phyloP scores from a whole-genome alignment of 2,329 filamentous ascomycete species.

The Ascochyta clinopodiicola region DNA sequence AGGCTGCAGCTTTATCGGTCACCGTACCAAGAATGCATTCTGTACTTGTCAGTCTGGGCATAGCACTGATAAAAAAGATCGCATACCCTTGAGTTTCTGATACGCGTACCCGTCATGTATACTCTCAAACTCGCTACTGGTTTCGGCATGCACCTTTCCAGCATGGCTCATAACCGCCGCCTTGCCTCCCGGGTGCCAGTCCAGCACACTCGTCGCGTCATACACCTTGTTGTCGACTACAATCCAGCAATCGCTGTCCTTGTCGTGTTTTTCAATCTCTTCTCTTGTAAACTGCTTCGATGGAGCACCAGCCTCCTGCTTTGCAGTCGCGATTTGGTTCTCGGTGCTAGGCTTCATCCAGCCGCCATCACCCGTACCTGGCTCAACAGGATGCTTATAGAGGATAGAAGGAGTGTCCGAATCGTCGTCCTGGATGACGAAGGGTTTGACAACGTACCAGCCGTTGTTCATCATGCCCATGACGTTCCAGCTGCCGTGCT shows the following conservation, averaged over 20 bases:
- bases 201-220: conserved; percentile 67
- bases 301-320: conserved; percentile 54
- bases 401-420: conserved; percentile 36
- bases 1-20: conserved; percentile 57
- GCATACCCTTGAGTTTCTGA: conserved; percentile 54
- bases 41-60: conserved; percentile 20
- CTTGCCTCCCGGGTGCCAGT: conserved; percentile 65
- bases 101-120: conserved; percentile 61
- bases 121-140: conserved; percentile 57
- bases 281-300: conserved; percentile 60
- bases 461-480: conserved; percentile 65
- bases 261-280: conserved; percentile 56
- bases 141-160: conserved; percentile 58
- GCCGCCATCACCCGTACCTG: conserved; percentile 53
- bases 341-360: conserved; percentile 61
- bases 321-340: conserved; percentile 53
- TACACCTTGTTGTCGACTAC: conserved; percentile 70
- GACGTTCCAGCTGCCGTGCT: conserved; percentile 56
- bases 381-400: conserved; percentile 49
- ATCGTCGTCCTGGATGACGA: conserved; percentile 45
- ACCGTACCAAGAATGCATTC: conserved; percentile 59
- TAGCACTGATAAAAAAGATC: background rate
- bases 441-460: conserved; percentile 56
- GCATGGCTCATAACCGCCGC: conserved; percentile 58
- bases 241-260: conserved; percentile 60